Percentiles rank a stretch among this genome's conserved stretches.
Evolutionary conservation across 1,139 yeast genomes (phyloP).

Genomic region (Zygosaccharomyces sapae): DNA sequence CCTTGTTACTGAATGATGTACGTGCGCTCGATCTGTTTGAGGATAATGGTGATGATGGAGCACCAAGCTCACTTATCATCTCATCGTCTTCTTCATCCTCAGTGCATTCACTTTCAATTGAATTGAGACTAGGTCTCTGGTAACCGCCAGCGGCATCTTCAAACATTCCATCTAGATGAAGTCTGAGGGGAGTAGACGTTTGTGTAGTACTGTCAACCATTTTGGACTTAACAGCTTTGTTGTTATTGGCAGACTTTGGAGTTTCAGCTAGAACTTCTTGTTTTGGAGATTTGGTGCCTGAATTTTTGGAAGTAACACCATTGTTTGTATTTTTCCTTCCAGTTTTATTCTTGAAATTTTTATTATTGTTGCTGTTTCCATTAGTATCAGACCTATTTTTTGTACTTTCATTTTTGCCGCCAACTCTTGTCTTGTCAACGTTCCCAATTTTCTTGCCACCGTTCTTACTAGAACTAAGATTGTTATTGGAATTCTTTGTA

Average conservation of each 20-base stretch:
- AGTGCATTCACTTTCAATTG: background rate
- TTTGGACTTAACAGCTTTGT: background rate
- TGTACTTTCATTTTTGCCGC: conserved; percentile 2
- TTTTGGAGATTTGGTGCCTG: background rate
- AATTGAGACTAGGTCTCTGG: background rate
- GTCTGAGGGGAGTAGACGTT: conserved; percentile 1
- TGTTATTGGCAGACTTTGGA: background rate
- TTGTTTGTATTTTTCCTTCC: background rate
- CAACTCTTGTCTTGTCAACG: background rate
- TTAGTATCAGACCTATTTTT: background rate
- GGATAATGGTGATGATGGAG: background rate
- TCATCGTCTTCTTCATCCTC: conserved; percentile 3
- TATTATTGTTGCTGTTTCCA: background rate
- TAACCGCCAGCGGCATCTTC: conserved; percentile 3
- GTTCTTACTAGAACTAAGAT: background rate
- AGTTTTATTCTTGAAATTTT: background rate
- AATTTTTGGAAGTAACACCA: background rate
- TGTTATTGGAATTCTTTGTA: background rate
- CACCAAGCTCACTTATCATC: background rate
- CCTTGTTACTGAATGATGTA: background rate
- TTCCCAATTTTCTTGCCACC: conserved; percentile 2
- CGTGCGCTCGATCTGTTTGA: conserved; percentile 1
- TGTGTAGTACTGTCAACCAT: conserved; percentile 3
- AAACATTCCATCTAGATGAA: conserved; percentile 4
- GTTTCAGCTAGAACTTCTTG: background rate